phyloP scores from a whole-genome alignment of 2,329 filamentous ascomycete species.

The Didymella lethalis region DNA sequence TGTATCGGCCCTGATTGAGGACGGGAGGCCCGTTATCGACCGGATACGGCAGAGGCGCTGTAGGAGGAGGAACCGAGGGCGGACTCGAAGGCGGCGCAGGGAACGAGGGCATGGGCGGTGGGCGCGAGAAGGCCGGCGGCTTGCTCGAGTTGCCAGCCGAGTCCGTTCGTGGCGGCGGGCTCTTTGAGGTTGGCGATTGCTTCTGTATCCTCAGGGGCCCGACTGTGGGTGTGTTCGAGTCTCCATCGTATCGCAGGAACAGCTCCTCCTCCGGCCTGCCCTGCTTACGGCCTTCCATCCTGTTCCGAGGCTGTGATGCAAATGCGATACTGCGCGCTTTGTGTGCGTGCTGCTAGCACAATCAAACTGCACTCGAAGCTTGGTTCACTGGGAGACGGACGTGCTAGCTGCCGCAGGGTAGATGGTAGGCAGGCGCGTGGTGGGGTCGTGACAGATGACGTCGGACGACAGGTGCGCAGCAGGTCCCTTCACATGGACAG shows the following conservation, averaged over 20 bases:
- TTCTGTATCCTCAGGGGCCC: conserved; percentile 88
- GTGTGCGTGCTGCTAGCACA: neutral
- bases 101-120: conserved; percentile 67
- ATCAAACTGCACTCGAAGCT: conserved; percentile 6
- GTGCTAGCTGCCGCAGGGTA: conserved; percentile 15
- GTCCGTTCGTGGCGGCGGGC: conserved; percentile 62
- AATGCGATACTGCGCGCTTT: neutral
- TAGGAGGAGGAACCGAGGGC: conserved; percentile 53
- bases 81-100: conserved; percentile 63
- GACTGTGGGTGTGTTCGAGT: conserved; percentile 75
- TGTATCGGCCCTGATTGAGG: conserved; percentile 42
- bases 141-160: conserved; percentile 70
- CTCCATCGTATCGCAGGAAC: conserved; percentile 66
- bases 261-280: conserved; percentile 82
- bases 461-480: conserved; percentile 10
- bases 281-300: conserved; percentile 61
- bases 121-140: conserved; percentile 47
- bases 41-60: conserved; percentile 56
- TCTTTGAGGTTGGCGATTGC: conserved; percentile 61
- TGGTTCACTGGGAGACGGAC: conserved; percentile 10
- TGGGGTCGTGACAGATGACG: conserved; percentile 27
- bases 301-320: neutral
- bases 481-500: conserved; percentile 14
- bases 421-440: conserved; percentile 13
- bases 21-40: conserved; percentile 52